Percentiles rank a stretch among this genome's conserved stretches.
phyloP scores from a whole-genome alignment of 2,329 filamentous ascomycete species.

The Pseudogymnoascus sp. region DNA sequence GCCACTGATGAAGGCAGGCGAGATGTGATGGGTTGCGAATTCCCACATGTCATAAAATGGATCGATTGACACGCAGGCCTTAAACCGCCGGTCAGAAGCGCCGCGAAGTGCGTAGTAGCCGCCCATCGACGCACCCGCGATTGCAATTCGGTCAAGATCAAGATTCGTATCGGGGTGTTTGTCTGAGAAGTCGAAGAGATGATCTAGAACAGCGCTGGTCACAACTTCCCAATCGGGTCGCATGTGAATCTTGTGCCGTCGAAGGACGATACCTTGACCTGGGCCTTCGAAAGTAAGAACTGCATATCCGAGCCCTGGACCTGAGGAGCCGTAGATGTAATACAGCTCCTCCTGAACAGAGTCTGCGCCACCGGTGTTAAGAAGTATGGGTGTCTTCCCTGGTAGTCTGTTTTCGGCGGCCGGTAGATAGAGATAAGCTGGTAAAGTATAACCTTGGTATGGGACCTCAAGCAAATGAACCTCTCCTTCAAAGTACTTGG shows the following conservation, averaged over 20 bases:
- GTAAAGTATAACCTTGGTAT: constrained; percentile 30
- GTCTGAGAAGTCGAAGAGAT: constrained; percentile 14
- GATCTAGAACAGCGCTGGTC: constrained; percentile 22
- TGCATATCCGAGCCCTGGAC: constrained; percentile 28
- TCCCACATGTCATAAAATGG: constrained; percentile 31
- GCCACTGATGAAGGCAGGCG: constrained; percentile 21
- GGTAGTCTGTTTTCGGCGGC: constrained; percentile 15
- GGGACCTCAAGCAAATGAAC: constrained; percentile 32
- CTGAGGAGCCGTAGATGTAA: constrained; percentile 20
- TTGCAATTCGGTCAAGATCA: constrained; percentile 23
- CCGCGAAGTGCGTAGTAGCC: constrained; percentile 40
- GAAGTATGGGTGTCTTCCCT: constrained; percentile 21
- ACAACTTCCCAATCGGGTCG: constrained; percentile 26
- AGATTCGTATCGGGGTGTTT: constrained; percentile 19
- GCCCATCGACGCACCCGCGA: constrained; percentile 32
- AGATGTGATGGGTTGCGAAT: constrained; percentile 22
- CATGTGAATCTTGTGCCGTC: constrained; percentile 14
- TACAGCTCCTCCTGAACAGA: constrained; percentile 30
- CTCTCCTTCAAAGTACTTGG: constrained; percentile 25
- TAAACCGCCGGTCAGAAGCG: constrained; percentile 35
- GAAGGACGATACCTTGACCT: constrained; percentile 30
- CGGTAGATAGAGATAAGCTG: constrained; percentile 30
- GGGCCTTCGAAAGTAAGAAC: constrained; percentile 34
- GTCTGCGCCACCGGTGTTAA: constrained; percentile 27
- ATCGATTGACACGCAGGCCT: constrained; percentile 36